Base-by-base conservation (phyloP, 805 yeast genomes). In the Wickerhamomyces ciferrii region DNA sequence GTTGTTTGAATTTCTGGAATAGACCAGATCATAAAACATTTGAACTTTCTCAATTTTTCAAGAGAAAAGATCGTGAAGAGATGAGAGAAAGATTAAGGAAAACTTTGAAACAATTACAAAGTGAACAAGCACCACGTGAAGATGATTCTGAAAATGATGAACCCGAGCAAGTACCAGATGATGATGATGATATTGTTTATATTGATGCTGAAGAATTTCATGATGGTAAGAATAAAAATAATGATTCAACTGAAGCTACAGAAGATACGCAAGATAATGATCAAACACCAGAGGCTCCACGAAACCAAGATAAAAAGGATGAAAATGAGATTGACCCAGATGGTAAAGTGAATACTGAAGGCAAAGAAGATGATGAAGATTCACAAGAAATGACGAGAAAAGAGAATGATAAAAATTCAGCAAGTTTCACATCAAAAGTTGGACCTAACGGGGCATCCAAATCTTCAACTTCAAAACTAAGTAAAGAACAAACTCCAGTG, bases 1-100 rank as follows among this genome's bases (percentile, higher is more conserved):
- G 61, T 21, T 82, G 87, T 43, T 66, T 76, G 40, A 59, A 60
- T 38, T 52, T 76, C 11, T 81, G 87, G 87, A 60, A 66, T 47
- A 54, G 45, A 17, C 47, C 60, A 20, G 21, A 37, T 17, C 43
- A 47, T 6, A 58, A 46, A 45, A 52, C 51, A 15, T 38, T 43
- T 10, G 43, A 43, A 4, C 25, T 53, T 3, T 45, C 46, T 5
- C 25, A 27, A 4, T 45, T 61, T 23, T 66, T 65, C 46, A 48
- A 47, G n/a, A 52, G 51, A 18, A 52, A 50, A 9, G 66, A 62
- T 27, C 48, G 65, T 37, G 62, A 58, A 31, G 46, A 45, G 7
- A 51, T 62, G 55, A 50, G 68, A 39, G 42, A 43, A 19, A 46
- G 49, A 18, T 42, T 62, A 18, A 54, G 62, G 42, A 42, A 52